Evolutionary conservation across 2,329 filamentous ascomycete genomes (phyloP), one percentile per base, ranked within the genome.

Genomic region (Drechslerella coelobrocha): DNA sequence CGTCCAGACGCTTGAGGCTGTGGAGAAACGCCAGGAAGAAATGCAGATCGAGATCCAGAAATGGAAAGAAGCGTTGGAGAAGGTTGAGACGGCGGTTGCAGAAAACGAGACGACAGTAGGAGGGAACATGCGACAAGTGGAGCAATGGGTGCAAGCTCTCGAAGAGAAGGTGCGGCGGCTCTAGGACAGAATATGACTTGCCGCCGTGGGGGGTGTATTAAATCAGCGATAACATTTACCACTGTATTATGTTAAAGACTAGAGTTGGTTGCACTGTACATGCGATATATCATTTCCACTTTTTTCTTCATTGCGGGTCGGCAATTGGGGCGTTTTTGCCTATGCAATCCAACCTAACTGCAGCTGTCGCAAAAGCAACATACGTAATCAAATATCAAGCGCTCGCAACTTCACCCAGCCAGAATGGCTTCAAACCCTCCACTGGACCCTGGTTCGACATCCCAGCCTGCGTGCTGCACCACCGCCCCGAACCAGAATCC

Each of bases 131-230:
- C 87, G 89, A 75, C 84, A 89, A n/a, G 88, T 97, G 72, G 89
- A 93, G 74, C 86, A 86, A 41, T 97, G 92, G 91, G 90, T 97
- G 2, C 90, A 89, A 78, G 90, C 89, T 62, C 80, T 99, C 60
- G 93, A 97, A 80, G 85, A 83, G 76, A 89, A 90, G 79, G 83
- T 97, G 78, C 84, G 84, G 69, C 84, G 83, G 74, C 78, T 89
- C 77, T 81, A 81, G 68, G 75, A 74, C 72, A 27, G 43, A 24
- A 19, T 27, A 9, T 9, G 3, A 51, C 24, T 10, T 51, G 23
- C n/a, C 27, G 7, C 17, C 19, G 34, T 6, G 1, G 21, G 21
- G 26, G 34, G 29, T 57, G 23, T 26, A 57, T 47, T 24, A 26
- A 24, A 23, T 1, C 21, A 37, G 29, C 12, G 29, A 31, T 12